Percentiles rank a stretch among this genome's conserved stretches.
phyloP scores from a whole-genome alignment of 192 early-diverging fungal genomes.

The Mortierella alpina region DNA sequence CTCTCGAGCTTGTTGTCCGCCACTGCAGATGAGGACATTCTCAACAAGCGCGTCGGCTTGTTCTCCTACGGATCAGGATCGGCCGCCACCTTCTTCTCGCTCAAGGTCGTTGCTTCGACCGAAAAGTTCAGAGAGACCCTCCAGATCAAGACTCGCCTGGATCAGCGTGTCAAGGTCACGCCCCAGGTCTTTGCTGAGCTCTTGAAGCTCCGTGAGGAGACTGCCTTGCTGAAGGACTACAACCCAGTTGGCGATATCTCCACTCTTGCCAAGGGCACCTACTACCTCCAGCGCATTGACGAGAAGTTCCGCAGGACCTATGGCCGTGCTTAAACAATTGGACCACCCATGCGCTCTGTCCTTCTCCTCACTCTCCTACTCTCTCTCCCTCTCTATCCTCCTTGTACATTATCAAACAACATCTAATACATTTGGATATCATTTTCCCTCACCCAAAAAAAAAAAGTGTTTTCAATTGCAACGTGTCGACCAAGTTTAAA shows the following conservation, averaged over 20 bases:
- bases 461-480: too few species aligned
- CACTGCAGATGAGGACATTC: constrained; percentile 73
- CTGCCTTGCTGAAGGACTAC: constrained; percentile 86
- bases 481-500: too few species aligned
- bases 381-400: too few species aligned
- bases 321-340: constrained; percentile 59
- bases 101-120: constrained; percentile 80
- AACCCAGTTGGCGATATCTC: constrained; percentile 76
- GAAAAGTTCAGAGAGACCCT: constrained; percentile 69
- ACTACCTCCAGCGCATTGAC: constrained; percentile 91
- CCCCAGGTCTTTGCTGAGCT: constrained; percentile 82
- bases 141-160: constrained; percentile 77
- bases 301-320: constrained; percentile 93
- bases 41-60: constrained; percentile 86
- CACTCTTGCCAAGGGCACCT: constrained; percentile 78
- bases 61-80: constrained; percentile 99
- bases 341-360: too few species aligned
- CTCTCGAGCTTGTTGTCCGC: constrained; percentile 85
- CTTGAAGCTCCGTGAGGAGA: constrained; percentile 89
- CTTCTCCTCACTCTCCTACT: too few species aligned
- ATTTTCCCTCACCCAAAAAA: too few species aligned
- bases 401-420: too few species aligned
- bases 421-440: too few species aligned
- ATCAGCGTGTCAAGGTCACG: constrained; percentile 76
- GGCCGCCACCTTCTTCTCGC: constrained; percentile 93